Base-by-base conservation (phyloP, 2,329 filamentous ascomycete genomes). In the Fusarium pseudoanthophilum region DNA sequence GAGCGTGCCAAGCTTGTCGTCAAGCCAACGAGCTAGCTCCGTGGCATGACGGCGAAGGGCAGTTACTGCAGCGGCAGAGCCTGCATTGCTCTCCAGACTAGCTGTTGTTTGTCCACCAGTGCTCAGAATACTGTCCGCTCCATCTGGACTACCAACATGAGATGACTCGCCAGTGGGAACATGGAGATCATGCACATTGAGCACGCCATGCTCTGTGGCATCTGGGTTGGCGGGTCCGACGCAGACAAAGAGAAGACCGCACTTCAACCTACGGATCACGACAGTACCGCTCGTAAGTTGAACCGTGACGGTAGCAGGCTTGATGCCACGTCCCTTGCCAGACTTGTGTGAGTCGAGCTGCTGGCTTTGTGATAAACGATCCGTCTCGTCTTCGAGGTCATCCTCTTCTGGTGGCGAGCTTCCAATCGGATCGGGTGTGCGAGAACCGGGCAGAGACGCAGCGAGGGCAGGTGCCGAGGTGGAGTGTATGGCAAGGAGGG, bases 231-330 rank as follows among this genome's bases (percentile, higher is more conserved):
- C 77, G 4, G 87, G 84, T 0, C 89, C 89, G 45, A 91, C 85
- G 74, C 88, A 90, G 52, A 91, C 87, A 71, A 92, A 90, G 42
- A 92, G 82, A 51, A 92, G 84, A 24, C 89, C 89, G 79, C 89
- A 91, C 45, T 83, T 84, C 37, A 92, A 82, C 4, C 84, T 83
- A 16, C 89, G 84, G 62, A 92, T 88, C 26, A 91, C 86, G 73
- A 92, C 85, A 36, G 91, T 87, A 37, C 87, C 86, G 56, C 85
- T 88, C 36, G 85, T 84, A 55, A 92, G 86, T 80, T 92, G 88
- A 37, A 91, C 85, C 2, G 88, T 90, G 40, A 90, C 85, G 45
- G 85, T 84, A 64, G 81, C 78, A 30, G 83, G 83, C 57, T 81
- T 81, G 65, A 81, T 77, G 43, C 78, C 71, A 20, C 69, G 71